Evolutionary conservation across 179 eudicot genomes (phyloP), one percentile per base, ranked within the genome.

Genomic region (Patellifolia procumbens): DNA sequence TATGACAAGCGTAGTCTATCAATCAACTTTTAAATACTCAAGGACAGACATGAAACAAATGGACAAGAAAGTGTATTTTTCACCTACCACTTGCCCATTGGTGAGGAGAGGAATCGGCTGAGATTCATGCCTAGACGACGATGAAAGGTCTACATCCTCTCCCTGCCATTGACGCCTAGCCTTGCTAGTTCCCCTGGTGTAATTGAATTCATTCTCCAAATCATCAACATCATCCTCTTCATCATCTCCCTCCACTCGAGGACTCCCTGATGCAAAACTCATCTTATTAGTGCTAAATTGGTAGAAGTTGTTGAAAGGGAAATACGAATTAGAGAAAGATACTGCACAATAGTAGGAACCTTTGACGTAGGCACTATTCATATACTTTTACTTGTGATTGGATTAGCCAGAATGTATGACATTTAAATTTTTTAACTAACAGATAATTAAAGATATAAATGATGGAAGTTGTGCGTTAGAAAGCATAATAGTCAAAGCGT

Each of bases 151-250:
- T 24, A 85, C 84, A 78, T 93, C 93, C 37, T 86, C 92, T 56
- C 91, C 92, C 63, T 89, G 91, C 95, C 95, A 89, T 74, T 89
- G 91, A 55, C 79, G 85, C 76, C 88, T 90, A 11, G 88, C 87
- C 75, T 87, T 90, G 75, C 76, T 81, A 63, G 89, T 86, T 48
- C 83, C 94, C 75, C 87, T 87, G n/a, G 76, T 49, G 70, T 87
- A 89, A 65, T 87, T 80, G 72, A 93, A 91, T 76, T 93, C 98
- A 74, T 91, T 91, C 73, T 93, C 98, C 75, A 93, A 66, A 80
- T 93, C 98, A 82, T 93, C 98, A 78, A 80, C 82, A 83, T 90
- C 97, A 72, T 93, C 98, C 84, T 93, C 98, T 49, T 93, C 98
- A 49, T 91, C 98, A 83, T 93, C 98, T 65, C 97, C 98, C n/a